These are phyloP conservation scores for Auricularia sp. DNA, from an alignment of 768 basidiomycete species.

Conservation along the genomic window DNA sequence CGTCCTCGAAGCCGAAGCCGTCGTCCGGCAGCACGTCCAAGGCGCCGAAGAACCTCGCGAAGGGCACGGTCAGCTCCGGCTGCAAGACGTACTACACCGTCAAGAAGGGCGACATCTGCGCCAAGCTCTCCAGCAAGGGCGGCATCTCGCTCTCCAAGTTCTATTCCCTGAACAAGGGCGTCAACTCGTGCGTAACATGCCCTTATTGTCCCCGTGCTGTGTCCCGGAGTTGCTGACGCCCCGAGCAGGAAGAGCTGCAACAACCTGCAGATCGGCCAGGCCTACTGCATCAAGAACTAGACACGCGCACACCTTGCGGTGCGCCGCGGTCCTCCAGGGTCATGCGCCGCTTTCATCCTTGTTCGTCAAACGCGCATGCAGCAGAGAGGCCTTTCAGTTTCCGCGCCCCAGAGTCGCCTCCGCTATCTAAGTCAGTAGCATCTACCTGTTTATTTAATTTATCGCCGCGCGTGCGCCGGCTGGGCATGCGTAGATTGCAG, in stretches of 20 bases:
- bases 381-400: too few species aligned
- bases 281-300: not conserved
- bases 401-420: too few species aligned
- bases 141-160: not conserved
- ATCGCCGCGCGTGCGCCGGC: too few species aligned
- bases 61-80: not conserved
- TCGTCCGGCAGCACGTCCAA: not conserved
- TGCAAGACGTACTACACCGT: conserved; percentile 1
- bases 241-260: not conserved
- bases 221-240: not conserved
- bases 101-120: conserved; percentile 3
- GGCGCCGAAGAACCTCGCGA: not conserved
- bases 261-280: not conserved
- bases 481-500: too few species aligned
- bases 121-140: not conserved
- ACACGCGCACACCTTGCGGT: not conserved
- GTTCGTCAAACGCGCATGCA: not conserved
- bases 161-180: not conserved
- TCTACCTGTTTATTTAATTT: too few species aligned
- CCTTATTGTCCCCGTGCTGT: not conserved
- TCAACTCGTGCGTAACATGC: not conserved
- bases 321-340: not conserved
- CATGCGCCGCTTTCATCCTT: not conserved
- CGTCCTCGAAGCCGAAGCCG: not conserved
- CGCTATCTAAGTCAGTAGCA: too few species aligned